Evolutionary conservation across 306 rosid species (phyloP), one percentile per base, ranked within the genome.

Genomic region (Pueraria montana): DNA sequence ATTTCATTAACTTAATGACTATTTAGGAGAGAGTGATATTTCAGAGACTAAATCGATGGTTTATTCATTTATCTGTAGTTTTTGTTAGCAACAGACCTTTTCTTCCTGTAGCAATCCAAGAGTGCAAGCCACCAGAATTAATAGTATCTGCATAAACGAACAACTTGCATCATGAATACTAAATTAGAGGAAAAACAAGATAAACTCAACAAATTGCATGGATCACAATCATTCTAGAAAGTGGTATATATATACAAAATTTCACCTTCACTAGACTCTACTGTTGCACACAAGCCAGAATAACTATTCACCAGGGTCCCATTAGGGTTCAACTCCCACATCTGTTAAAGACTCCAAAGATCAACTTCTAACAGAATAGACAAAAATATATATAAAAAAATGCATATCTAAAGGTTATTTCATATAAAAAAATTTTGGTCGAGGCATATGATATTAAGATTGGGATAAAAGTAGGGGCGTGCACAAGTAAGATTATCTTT

Each of bases 91-190:
- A 61, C 84, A 49, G 27, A 93, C 98, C 98, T 78, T 61, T 55
- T 82, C 88, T 87, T 85, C 99, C 98, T 0, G 92, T 89, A 23
- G 99, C 99, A 53, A 91, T 76, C 99, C 99, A 96, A 66, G 95
- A 87, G 61, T 89, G 97, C 86, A 87, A 77, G 66, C 97, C 99
- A 16, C 34, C 73, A 13, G 87, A 43, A 74, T 34, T 77, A 83
- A 7, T 62, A 45, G 85, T 55, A 74, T 83, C 99, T 92, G 94
- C 91, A 85, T 65, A 56, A 80, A 75, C 7, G 21, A 85, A 52
- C 82, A 72, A 78, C 72, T 78, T 27, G 80, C 63, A 32, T 85
- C 83, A 84, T 77, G 65, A 74, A 65, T 48, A 59, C 27, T 70
- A 73, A 74, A 48, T 45, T 70, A 16, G 62, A 61, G 45, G 45